phyloP scores from a whole-genome alignment of 345 rosid genomes.

The Jatropha curcas region DNA sequence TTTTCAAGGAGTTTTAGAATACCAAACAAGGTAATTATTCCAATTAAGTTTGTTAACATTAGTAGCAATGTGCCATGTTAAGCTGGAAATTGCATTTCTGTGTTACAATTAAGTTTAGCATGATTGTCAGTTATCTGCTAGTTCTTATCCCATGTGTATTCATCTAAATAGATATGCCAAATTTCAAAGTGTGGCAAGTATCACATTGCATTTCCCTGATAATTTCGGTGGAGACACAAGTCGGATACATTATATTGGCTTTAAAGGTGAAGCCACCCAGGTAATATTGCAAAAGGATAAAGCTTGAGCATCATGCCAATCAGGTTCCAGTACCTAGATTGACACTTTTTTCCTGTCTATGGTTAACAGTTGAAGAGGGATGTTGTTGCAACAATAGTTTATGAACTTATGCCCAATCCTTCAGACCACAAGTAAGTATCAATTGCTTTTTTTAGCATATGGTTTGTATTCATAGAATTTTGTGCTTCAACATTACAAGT shows the following conservation, averaged over 20 bases:
- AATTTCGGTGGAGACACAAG: conserved; percentile 81
- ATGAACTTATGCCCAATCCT: conserved; percentile 94
- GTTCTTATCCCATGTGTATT: conserved; percentile 10
- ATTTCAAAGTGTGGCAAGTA: conserved; percentile 83
- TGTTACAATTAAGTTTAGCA: background rate
- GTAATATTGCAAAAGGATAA: conserved; percentile 37
- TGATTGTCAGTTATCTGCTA: conserved; percentile 4
- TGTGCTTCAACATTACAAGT: background rate
- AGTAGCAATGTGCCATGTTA: background rate
- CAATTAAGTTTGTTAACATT: too few species aligned
- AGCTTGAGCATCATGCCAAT: too few species aligned
- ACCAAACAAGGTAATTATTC: conserved; percentile 68
- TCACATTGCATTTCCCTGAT: conserved; percentile 96
- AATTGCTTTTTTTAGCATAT: conserved; percentile 5
- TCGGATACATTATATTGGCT: conserved; percentile 83
- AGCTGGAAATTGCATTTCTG: conserved; percentile 8
- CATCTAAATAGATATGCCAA: conserved; percentile 63
- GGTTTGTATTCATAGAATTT: background rate
- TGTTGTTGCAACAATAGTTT: conserved; percentile 82
- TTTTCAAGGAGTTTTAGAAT: conserved; percentile 78
- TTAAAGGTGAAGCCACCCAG: conserved; percentile 98
- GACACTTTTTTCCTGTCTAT: conserved; percentile 19
- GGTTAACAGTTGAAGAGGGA: conserved; percentile 81
- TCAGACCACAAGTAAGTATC: conserved; percentile 92
- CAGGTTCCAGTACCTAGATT: conserved; percentile 4